Percentiles rank a stretch among this genome's conserved stretches.
phyloP scores from a whole-genome alignment of 2,329 filamentous ascomycete genomes.

The Geosmithia putterillii region DNA sequence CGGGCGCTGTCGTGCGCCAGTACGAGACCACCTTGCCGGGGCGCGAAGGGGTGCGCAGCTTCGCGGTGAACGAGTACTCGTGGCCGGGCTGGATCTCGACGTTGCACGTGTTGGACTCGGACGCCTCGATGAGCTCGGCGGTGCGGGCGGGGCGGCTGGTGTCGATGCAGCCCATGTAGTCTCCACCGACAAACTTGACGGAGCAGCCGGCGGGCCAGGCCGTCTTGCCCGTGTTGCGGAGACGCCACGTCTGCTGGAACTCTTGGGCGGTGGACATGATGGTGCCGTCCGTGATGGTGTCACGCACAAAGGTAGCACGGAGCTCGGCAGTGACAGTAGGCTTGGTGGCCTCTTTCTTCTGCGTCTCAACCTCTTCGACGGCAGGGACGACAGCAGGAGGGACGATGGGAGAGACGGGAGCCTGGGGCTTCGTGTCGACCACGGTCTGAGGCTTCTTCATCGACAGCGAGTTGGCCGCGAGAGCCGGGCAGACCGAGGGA shows the following conservation, averaged over 20 bases:
- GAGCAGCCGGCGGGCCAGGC: slow-evolving; percentile 83
- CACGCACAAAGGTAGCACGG: slow-evolving; percentile 56
- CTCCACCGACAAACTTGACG: slow-evolving; percentile 84
- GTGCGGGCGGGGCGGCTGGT: slow-evolving; percentile 67
- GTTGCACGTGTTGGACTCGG: slow-evolving; percentile 69
- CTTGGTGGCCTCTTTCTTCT: slow-evolving; percentile 9
- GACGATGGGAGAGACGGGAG: background rate
- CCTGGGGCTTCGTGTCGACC: slow-evolving; percentile 2
- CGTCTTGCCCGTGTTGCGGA: slow-evolving; percentile 69
- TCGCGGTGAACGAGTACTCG: slow-evolving; percentile 68
- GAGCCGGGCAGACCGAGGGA: slow-evolving; percentile 24
- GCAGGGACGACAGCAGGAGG: slow-evolving; percentile 3
- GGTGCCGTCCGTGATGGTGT: slow-evolving; percentile 70
- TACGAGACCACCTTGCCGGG: slow-evolving; percentile 75
- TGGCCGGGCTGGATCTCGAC: slow-evolving; percentile 60
- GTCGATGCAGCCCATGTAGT: slow-evolving; percentile 92
- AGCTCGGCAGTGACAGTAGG: slow-evolving; percentile 18
- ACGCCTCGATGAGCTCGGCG: slow-evolving; percentile 62
- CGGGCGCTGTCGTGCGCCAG: slow-evolving; percentile 80
- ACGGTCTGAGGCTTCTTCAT: background rate
- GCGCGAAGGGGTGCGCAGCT: slow-evolving; percentile 68
- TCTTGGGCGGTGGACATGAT: slow-evolving; percentile 55
- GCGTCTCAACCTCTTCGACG: slow-evolving; percentile 6
- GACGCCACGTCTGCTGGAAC: slow-evolving; percentile 85
- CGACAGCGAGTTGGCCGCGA: background rate